A percentile compares a stretch with the other conserved stretches of the same genome.
phyloP scores from a whole-genome alignment of 2,329 filamentous ascomycete species.

The Akanthomyces muscarius region DNA sequence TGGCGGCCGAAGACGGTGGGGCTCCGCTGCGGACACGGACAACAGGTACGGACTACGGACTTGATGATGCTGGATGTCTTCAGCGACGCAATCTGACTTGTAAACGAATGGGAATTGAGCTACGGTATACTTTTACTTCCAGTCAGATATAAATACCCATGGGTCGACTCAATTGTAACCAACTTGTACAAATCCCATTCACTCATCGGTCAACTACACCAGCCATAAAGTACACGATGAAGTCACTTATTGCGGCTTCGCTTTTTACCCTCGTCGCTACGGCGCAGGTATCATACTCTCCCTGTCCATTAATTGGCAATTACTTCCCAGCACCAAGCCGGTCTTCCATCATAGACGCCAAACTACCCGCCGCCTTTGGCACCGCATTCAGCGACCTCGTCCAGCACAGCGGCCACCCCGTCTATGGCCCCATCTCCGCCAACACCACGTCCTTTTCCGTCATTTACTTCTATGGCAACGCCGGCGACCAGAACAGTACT shows the following conservation, averaged over 20 bases:
- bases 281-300: slow-evolving; percentile 17
- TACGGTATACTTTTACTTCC: not conserved
- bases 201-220: not conserved
- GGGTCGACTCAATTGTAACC: not conserved
- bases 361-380: slow-evolving; percentile 21
- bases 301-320: slow-evolving; percentile 21
- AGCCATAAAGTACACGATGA: not conserved
- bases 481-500: not conserved
- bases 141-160: not conserved
- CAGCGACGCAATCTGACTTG: not conserved
- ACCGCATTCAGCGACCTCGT: slow-evolving; percentile 23
- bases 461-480: slow-evolving; percentile 22
- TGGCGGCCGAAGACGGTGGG: too few relatives aligned
- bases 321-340: slow-evolving; percentile 22
- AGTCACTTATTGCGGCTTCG: not conserved
- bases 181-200: not conserved
- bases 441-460: slow-evolving; percentile 28
- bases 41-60: slow-evolving; percentile 1
- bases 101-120: not conserved
- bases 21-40: slow-evolving; percentile 20
- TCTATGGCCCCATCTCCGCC: slow-evolving; percentile 24
- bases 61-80: not conserved
- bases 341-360: slow-evolving; percentile 15
- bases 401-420: slow-evolving; percentile 20
- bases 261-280: not conserved